Conservation (phyloP, 768 basidiomycete species). For the Podaxis pistillaris region DNA sequence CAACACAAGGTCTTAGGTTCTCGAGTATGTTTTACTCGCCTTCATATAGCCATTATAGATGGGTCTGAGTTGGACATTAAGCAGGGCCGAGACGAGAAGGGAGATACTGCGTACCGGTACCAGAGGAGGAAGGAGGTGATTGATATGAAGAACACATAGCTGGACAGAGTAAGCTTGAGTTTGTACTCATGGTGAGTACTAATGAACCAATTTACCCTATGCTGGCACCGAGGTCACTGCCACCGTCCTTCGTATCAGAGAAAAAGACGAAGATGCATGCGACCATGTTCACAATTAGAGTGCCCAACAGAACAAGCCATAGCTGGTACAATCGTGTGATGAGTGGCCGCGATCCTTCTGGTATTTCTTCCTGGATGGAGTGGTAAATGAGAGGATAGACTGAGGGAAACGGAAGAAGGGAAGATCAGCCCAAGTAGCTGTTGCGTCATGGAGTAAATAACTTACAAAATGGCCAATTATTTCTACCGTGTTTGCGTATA, state of each 20-base stretch:
- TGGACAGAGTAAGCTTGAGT: slow-evolving; percentile 31
- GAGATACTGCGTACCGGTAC: slow-evolving; percentile 70
- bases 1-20: slow-evolving; percentile 19
- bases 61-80: slow-evolving; percentile 51
- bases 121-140: slow-evolving; percentile 85
- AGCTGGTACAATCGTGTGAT: slow-evolving; percentile 88
- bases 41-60: slow-evolving; percentile 99
- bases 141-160: slow-evolving; percentile 79
- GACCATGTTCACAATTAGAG: slow-evolving; percentile 86
- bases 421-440: slow-evolving; percentile 16
- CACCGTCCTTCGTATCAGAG: slow-evolving; percentile 72
- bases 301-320: slow-evolving; percentile 86
- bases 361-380: slow-evolving; percentile 88
- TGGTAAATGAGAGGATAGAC: slow-evolving; percentile 96
- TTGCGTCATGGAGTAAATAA: slow-evolving; percentile 18
- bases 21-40: slow-evolving; percentile 41
- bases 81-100: slow-evolving; percentile 14
- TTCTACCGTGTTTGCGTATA: slow-evolving; percentile 73
- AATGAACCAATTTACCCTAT: slow-evolving; percentile 59
- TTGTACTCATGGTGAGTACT: slow-evolving; percentile 18
- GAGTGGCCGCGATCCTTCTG: slow-evolving; percentile 71
- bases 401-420: slow-evolving; percentile 30
- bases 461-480: slow-evolving; percentile 94
- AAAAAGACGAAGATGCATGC: slow-evolving; percentile 86
- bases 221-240: slow-evolving; percentile 77